Base-by-base conservation (phyloP, 116 monocot species). In the Trichopus zeylanicus region DNA sequence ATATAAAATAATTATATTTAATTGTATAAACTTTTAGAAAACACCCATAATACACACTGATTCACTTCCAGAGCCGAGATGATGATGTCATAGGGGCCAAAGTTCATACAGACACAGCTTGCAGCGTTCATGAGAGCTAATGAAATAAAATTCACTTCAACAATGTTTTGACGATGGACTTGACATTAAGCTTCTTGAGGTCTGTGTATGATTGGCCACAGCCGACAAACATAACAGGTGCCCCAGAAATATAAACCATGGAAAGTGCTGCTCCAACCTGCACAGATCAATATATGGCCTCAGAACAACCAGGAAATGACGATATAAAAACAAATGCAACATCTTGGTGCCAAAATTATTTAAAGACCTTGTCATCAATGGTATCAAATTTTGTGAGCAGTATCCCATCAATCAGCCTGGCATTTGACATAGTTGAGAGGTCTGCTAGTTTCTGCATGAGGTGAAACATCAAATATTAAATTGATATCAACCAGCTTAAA, bases 151-250 rank as follows among this genome's bases (percentile, higher is more conserved):
- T 70, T 92, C 74, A 97, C 77, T 97, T 91, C 54, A 97, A 58
- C 29, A 97, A 87, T 42, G 91, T 91, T 70, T 91, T 97, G 23
- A 97, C 91, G 29, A 97, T 88, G 57, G 87, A 84, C 71, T 91
- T 91, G 35, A 97, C 91, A 48, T 97, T 97, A 13, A 97, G 97
- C 79, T 97, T 97, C 77, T 97, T 97, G 31, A 97, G 85, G 70
- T 97, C 97, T 3, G 97, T 84, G 58, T 97, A 97, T 28, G 97
- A 91, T 72, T 97, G 97, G 9, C 97, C 97, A 48, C 97, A 91
- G n/a, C 97, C 97, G 37, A 97, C 91, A 61, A 97, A 97, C 97
- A 97, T 97, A 28, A 97, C 85, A 0, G 97, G 97, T 13, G 97
- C 71, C 25, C 97, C 97, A 56, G 91, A 97, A 34, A 97, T 78